Conservation (phyloP, 2,329 filamentous ascomycete genomes). For the Pezicula radicicola region DNA sequence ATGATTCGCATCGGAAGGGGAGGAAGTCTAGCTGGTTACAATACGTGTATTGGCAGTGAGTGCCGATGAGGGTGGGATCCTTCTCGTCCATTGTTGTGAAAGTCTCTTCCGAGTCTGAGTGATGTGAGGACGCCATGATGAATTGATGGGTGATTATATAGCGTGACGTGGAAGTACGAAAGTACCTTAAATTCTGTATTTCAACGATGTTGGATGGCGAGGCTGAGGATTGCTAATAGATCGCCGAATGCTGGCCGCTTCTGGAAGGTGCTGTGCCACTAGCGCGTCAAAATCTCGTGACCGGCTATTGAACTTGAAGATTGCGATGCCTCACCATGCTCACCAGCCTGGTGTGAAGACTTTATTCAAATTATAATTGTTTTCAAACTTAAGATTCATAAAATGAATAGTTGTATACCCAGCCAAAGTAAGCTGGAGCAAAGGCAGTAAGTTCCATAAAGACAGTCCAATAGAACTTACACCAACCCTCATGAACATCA, state of each 20-base stretch:
- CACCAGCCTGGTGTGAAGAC: too few species aligned
- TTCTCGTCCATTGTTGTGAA: constrained; percentile 72
- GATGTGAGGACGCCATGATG: constrained; percentile 52
- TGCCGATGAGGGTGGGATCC: constrained; percentile 83
- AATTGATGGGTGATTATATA: constrained; percentile 7
- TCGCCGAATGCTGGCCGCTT: constrained; percentile 15
- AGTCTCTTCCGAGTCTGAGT: constrained; percentile 42
- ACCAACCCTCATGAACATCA: not conserved
- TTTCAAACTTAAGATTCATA: not conserved
- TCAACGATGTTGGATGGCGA: constrained; percentile 6
- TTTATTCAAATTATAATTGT: too few species aligned
- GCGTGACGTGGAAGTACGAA: too few species aligned
- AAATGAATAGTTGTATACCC: not conserved
- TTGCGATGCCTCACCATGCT: too few species aligned
- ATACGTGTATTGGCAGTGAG: constrained; percentile 86
- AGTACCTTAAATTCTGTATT: too few species aligned
- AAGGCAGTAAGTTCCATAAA: not conserved
- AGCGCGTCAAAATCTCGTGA: not conserved
- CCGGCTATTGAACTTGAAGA: not conserved
- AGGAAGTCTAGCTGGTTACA: constrained; percentile 96
- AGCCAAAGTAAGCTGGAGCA: not conserved
- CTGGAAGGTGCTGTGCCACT: constrained; percentile 9
- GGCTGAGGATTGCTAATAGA: constrained; percentile 16
- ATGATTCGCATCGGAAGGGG: constrained; percentile 91
- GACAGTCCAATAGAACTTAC: not conserved